A percentile compares a stretch with the other conserved stretches of the same genome.
These are phyloP conservation scores for Kazachstania sp. DNA, from an alignment of 1,139 yeast genomes.

Conservation along the genomic window DNA sequence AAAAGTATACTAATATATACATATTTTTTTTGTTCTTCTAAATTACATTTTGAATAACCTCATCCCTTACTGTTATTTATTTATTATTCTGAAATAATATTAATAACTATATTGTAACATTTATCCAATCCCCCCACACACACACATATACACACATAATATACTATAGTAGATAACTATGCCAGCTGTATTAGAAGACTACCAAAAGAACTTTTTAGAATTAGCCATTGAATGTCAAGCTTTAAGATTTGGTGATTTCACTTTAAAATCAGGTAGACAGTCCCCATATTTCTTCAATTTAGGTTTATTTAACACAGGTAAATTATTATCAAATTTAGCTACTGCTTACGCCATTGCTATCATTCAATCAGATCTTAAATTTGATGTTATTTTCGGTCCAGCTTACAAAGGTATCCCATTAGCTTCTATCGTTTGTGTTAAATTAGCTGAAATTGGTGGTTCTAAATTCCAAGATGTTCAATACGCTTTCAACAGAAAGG, in stretches of 20 bases:
- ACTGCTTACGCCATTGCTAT: slow-evolving; percentile 85
- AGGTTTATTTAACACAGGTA: slow-evolving; percentile 81
- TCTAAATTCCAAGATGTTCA: slow-evolving; percentile 55
- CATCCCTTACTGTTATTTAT: too few species aligned
- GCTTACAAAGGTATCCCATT: slow-evolving; percentile 97
- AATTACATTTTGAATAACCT: too few species aligned
- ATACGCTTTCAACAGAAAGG: slow-evolving; percentile 78
- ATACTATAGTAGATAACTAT: slow-evolving; percentile 4
- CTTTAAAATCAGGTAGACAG: slow-evolving; percentile 81
- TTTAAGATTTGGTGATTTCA: slow-evolving; percentile 76
- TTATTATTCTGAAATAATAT: too few species aligned
- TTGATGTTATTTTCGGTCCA: slow-evolving; percentile 91
- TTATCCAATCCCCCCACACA: too few species aligned
- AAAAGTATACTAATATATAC: too few species aligned
- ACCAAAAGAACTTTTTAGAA: slow-evolving; percentile 63
- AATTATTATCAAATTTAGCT: slow-evolving; percentile 67
- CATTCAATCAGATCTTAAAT: slow-evolving; percentile 67
- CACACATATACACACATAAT: too few species aligned
- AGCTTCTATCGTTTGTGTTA: slow-evolving; percentile 87
- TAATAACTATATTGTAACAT: too few species aligned
- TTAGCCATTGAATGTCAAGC: slow-evolving; percentile 76
- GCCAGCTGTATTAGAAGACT: slow-evolving; percentile 35
- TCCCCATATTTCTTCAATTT: slow-evolving; percentile 95
- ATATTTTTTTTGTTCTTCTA: too few species aligned
- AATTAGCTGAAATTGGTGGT: slow-evolving; percentile 85